Conservation (phyloP, 805 yeast species). For the Candida quercuum region DNA sequence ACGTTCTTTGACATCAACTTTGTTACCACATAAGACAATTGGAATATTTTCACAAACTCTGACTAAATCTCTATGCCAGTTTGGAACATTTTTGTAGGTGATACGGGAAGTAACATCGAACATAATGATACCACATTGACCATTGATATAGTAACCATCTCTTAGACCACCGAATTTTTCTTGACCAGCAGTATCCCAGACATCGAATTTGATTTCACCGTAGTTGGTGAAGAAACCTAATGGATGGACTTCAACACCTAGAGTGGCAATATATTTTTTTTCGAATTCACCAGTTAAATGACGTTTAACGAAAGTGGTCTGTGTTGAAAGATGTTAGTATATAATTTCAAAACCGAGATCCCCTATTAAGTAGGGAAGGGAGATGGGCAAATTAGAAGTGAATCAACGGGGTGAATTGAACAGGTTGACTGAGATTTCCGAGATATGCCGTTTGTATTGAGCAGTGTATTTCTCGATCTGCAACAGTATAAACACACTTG, state of each 20-base stretch:
- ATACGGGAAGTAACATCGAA: conserved; percentile 99
- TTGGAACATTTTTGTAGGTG: conserved; percentile 99
- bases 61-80: conserved; percentile 99
- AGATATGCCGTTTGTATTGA: too few species aligned
- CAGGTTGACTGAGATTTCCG: too few species aligned
- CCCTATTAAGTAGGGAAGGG: too few species aligned
- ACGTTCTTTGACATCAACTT: conserved; percentile 99
- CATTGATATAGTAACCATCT: conserved; percentile 99
- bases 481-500: too few species aligned
- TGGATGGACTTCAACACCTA: conserved; percentile 99
- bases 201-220: conserved; percentile 98
- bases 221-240: conserved; percentile 95
- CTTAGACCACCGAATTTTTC: conserved; percentile 99
- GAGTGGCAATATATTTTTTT: conserved; percentile 97
- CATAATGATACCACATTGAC: conserved; percentile 99
- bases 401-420: too few species aligned
- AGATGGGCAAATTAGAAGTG: too few species aligned
- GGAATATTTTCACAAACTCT: conserved; percentile 99
- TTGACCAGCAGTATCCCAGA: conserved; percentile 99
- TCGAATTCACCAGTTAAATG: conserved; percentile 99
- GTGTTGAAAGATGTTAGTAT: too few species aligned
- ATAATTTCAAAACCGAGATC: too few species aligned
- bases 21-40: conserved; percentile 98
- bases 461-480: too few species aligned
- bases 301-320: conserved; percentile 99